Evolutionary conservation across 2,329 filamentous ascomycete genomes (phyloP).

Genomic region (Nannizziopsis arthrosporioides): DNA sequence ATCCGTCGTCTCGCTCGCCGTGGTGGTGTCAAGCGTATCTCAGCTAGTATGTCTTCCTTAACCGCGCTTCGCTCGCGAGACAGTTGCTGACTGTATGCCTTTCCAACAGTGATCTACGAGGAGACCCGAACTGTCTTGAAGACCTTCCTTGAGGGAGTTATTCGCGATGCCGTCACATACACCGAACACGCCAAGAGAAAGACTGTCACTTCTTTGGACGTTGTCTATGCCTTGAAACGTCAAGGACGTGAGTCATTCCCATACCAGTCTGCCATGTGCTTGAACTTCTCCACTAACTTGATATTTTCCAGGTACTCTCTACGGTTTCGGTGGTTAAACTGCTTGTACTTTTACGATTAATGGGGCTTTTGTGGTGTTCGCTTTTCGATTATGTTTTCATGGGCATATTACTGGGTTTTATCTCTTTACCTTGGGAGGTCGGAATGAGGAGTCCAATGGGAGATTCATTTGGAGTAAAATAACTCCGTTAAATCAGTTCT

Average conservation of each 20-base stretch:
- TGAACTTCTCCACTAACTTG: constrained; percentile 12
- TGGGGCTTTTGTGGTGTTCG: constrained; percentile 13
- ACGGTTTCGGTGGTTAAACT: constrained; percentile 77
- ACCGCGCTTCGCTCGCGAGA: background rate
- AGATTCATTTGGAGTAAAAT: constrained; percentile 6
- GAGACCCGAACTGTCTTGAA: constrained; percentile 73
- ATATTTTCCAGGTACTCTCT: constrained; percentile 51
- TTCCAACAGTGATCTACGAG: constrained; percentile 59
- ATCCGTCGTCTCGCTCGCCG: constrained; percentile 96
- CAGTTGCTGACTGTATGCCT: background rate
- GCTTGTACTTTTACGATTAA: constrained; percentile 11
- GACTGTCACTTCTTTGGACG: constrained; percentile 46
- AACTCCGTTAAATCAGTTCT: constrained; percentile 8
- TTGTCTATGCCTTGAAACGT: constrained; percentile 53
- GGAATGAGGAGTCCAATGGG: constrained; percentile 9
- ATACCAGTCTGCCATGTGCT: constrained; percentile 1
- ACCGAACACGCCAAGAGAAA: constrained; percentile 70
- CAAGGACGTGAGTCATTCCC: constrained; percentile 41
- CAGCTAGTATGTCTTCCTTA: constrained; percentile 56
- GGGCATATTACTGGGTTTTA: constrained; percentile 13
- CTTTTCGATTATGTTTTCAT: constrained; percentile 4
- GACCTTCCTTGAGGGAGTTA: constrained; percentile 73
- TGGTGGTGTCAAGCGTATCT: constrained; percentile 99
- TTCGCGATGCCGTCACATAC: constrained; percentile 68
- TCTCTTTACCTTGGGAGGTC: constrained; percentile 10